Percentiles rank a stretch among this genome's conserved stretches.
Conservation (phyloP, 352 stramenopile species). For the Globisporangium ultimum region DNA sequence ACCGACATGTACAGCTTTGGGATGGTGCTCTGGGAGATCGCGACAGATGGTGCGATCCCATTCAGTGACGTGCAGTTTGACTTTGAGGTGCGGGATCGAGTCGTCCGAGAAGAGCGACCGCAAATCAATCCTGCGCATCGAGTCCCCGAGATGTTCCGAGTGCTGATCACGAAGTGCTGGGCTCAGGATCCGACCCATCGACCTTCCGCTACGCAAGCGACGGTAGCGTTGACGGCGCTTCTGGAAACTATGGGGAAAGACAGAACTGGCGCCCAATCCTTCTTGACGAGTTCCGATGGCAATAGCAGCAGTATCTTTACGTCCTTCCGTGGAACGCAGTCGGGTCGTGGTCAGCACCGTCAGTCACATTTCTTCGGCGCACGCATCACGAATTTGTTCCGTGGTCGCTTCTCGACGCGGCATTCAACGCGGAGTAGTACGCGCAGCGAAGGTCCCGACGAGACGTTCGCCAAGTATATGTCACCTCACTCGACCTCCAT, state of each 20-base stretch:
- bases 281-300: slow-evolving; percentile 30
- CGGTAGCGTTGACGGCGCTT: slow-evolving; percentile 48
- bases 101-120: slow-evolving; percentile 54
- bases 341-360: slow-evolving; percentile 27
- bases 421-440: slow-evolving; percentile 31
- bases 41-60: slow-evolving; percentile 56
- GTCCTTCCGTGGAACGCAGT: slow-evolving; percentile 38
- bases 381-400: slow-evolving; percentile 71
- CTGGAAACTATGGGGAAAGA: slow-evolving; percentile 48
- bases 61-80: slow-evolving; percentile 67
- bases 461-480: slow-evolving; percentile 44
- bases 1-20: slow-evolving; percentile 81
- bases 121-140: slow-evolving; percentile 29
- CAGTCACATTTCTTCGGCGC: slow-evolving; percentile 18
- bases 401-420: slow-evolving; percentile 32
- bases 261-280: slow-evolving; percentile 24
- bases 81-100: slow-evolving; percentile 58
- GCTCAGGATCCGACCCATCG: slow-evolving; percentile 49
- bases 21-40: slow-evolving; percentile 66
- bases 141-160: slow-evolving; percentile 49
- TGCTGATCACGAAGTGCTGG: slow-evolving; percentile 63
- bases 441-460: slow-evolving; percentile 19
- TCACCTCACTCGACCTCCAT: slow-evolving; percentile 35
- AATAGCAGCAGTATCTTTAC: slow-evolving; percentile 66
- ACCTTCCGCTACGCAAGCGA: slow-evolving; percentile 43